Base-by-base conservation (phyloP, 1,139 yeast species). In the Geotrichum aggregatum region DNA sequence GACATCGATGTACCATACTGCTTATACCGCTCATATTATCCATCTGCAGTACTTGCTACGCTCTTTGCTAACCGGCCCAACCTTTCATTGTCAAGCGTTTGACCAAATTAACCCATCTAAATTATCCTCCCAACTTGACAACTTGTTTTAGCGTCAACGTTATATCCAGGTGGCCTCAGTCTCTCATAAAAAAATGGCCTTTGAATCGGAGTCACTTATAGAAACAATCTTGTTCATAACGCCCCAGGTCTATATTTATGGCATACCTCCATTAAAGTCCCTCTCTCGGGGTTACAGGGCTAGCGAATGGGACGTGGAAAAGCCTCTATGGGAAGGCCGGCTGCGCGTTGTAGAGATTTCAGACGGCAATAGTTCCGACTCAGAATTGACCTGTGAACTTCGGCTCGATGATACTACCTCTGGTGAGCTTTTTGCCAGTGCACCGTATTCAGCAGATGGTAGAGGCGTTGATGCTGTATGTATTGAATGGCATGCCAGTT, bases 311-410 rank as follows among this genome's bases (percentile, higher is more conserved):
- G 65, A 66, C 39, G 64, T 67, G 14, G 60, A 61, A 13, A 63
- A 62, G n/a, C 67, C 70, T 2, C 59, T 72, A n/a, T 72, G 75
- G 74, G 52, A 52, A 3, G 76, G 76, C 3, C 48, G 63, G 4
- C 52, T 71, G 42, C 56, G 60, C 45, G 63, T 72, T 22, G 54
- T 68, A 14, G 71, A 71, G 54, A 55, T 59, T 4, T 68, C 65
- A 40, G 55, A 47, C 28, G 50, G 52, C 16, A 52, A 52, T 48
- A 49, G 44, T 3, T 50, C 49, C 16, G 40, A 39, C 21, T 14
- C 41, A 16, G 49, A 52, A 2, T 49, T 69, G 24, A 52, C 41
- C 18, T 70, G 73, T 40, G 63, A 64, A 18, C 53, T 72, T 18
- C 59, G 64, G 30, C 61, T 71, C 31, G 59, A 63, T 31, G 71